Conservation (phyloP, 192 early-diverging fungal species). For the Linnemannia exigua region DNA sequence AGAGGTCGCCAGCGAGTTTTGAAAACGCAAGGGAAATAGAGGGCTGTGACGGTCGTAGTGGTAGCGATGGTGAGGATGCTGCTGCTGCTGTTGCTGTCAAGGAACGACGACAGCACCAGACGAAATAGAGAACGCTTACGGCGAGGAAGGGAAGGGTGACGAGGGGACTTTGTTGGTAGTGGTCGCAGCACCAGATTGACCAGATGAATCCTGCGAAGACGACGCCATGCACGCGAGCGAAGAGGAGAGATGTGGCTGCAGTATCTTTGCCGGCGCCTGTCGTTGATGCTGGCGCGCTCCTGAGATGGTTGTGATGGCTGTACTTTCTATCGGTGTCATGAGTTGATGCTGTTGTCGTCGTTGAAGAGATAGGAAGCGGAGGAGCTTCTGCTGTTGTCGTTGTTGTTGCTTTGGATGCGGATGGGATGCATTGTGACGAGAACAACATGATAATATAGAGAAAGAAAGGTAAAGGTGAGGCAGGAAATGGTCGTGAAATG, state of each 20-base stretch:
- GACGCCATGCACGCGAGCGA: constrained; percentile 11
- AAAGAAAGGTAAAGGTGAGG: too few relatives aligned
- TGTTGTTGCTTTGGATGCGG: background rate
- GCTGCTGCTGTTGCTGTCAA: background rate
- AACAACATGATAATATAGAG: background rate
- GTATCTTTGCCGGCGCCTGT: background rate
- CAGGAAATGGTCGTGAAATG: background rate
- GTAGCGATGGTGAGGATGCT: too few relatives aligned
- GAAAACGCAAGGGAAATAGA: background rate
- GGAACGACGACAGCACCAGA: background rate
- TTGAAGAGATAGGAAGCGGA: too few relatives aligned
- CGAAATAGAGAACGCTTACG: background rate
- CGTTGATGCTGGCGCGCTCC: too few relatives aligned
- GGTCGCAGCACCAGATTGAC: constrained; percentile 36
- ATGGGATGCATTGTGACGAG: background rate
- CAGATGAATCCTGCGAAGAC: background rate
- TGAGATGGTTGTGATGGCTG: background rate
- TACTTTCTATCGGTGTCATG: background rate
- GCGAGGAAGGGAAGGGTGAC: background rate
- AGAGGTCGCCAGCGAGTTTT: background rate
- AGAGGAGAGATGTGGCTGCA: background rate
- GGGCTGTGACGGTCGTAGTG: background rate
- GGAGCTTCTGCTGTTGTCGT: background rate
- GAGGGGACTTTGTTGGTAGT: constrained; percentile 10
- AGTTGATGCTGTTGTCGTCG: background rate